Evolutionary conservation across 257 asterid genomes (phyloP).

Genomic region (Solanum chiquidenum): DNA sequence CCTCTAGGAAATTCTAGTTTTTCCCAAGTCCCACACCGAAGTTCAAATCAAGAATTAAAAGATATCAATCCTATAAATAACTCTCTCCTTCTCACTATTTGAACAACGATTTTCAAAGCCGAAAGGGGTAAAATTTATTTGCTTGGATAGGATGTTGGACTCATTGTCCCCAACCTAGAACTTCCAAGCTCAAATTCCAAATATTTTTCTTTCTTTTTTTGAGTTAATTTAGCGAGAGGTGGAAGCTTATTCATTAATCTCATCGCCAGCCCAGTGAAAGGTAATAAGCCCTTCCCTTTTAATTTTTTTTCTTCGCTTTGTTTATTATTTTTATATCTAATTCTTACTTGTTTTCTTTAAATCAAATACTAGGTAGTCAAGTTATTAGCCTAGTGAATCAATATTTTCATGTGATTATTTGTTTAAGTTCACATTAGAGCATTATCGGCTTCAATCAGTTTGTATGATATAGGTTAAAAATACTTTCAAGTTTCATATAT

Average conservation of each 20-base stretch:
- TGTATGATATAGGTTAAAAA: not conserved
- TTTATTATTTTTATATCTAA: no score
- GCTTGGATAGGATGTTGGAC: not conserved
- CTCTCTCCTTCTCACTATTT: not conserved
- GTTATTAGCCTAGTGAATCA: not conserved
- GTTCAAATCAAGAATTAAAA: no score
- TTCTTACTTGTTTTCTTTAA: not conserved
- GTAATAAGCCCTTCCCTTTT: not conserved
- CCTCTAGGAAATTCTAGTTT: not conserved
- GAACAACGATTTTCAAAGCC: not conserved
- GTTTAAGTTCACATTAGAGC: not conserved
- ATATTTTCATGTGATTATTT: no score
- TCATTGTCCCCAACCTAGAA: not conserved
- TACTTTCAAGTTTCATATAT: not conserved
- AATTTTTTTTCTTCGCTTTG: no score
- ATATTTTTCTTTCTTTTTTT: no score
- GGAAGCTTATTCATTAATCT: not conserved
- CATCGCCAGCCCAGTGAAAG: not conserved
- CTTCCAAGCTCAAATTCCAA: not conserved
- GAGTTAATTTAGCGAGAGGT: not conserved
- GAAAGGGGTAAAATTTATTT: not conserved
- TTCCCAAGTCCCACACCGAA: not conserved
- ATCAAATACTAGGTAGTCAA: not conserved
- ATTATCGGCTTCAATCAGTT: not conserved
- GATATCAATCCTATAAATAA: no score